Conservation (phyloP, 2,329 filamentous ascomycete genomes). For the Sclerotinia nivalis region DNA sequence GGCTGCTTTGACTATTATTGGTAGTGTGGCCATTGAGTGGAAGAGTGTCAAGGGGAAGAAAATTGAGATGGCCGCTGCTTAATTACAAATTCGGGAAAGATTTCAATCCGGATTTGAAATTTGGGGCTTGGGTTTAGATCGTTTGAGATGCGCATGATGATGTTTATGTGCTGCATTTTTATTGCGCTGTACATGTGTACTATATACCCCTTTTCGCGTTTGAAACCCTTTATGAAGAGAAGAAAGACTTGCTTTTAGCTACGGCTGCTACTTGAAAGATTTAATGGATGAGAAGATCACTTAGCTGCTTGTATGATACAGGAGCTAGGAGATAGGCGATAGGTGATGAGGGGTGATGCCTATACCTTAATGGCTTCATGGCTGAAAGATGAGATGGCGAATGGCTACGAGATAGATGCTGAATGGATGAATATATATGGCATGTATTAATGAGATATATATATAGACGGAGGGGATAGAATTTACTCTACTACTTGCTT, state of each 20-base stretch:
- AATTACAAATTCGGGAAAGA: neutral
- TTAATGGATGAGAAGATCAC: neutral
- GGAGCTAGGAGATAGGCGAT: neutral
- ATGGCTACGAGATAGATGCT: neutral
- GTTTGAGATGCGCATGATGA: neutral
- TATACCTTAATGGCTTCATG: no score
- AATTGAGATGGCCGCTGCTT: slow-evolving; percentile 38
- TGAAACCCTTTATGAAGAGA: neutral
- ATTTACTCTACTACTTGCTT: slow-evolving; percentile 9
- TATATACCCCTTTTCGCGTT: slow-evolving; percentile 14
- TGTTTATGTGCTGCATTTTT: neutral
- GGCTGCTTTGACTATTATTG: slow-evolving; percentile 12
- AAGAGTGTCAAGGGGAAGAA: slow-evolving; percentile 53
- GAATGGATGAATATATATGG: neutral
- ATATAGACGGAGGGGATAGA: neutral
- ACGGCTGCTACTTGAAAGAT: neutral
- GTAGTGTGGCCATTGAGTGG: slow-evolving; percentile 21
- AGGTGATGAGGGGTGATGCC: no score
- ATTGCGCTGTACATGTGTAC: neutral
- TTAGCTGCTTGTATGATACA: neutral
- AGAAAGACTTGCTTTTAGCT: neutral
- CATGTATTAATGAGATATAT: neutral
- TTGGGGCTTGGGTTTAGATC: neutral
- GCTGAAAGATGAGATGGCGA: neutral
- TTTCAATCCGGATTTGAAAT: neutral